Base-by-base conservation (phyloP, 2,329 filamentous ascomycete genomes). In the Paraphoma chrysanthemicola region DNA sequence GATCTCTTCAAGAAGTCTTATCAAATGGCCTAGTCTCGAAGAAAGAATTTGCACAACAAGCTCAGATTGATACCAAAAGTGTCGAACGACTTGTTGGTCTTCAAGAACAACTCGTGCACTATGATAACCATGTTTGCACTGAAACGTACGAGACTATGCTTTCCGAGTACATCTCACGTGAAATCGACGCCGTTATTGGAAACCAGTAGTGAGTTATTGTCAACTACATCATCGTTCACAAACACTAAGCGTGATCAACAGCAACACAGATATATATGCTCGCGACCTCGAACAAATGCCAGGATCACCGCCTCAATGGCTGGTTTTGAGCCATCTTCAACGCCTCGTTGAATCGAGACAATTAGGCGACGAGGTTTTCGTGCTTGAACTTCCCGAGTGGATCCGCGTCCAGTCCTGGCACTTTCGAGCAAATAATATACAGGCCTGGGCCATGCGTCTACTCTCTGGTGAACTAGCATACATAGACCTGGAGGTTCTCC, bases 271-370 rank as follows among this genome's bases (percentile, higher is more conserved):
- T 55, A 48, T 43, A n/a, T n/a, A 6, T 2, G 14, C 71, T 11
- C 49, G 54, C 31, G 44, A 60, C 17, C 18, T 47, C 6, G 33
- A 30, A 33, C 18, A 53, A 14, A 36, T 74, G 5, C 56, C 61
- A 14, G 68, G 68, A 4, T 52, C 48, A 10, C 69, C 72, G 8
- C 71, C 72, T 10, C 33, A 36, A 38, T 74, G 69, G 68, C 67
- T 67, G 28, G 60, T 69, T 36, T 53, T 52, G 12, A 56, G 51
- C 10, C 54, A 42, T 36, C 12, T 71, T 10, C 36, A 67, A 6
- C 41, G 33, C 8, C n/a, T 62, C 9, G n/a, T 65, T 14, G 44
- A 57, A 1, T 48, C 49, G 0, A 31, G 49, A 18, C 45, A 62
- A 23, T 28, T 69, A 10, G 28, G 33, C 2, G 60, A 58, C 5